Percentiles rank a stretch among this genome's conserved stretches.
Evolutionary conservation across 1,284 basidiomycete genomes (phyloP).

Genomic region (Sutorius eximius): DNA sequence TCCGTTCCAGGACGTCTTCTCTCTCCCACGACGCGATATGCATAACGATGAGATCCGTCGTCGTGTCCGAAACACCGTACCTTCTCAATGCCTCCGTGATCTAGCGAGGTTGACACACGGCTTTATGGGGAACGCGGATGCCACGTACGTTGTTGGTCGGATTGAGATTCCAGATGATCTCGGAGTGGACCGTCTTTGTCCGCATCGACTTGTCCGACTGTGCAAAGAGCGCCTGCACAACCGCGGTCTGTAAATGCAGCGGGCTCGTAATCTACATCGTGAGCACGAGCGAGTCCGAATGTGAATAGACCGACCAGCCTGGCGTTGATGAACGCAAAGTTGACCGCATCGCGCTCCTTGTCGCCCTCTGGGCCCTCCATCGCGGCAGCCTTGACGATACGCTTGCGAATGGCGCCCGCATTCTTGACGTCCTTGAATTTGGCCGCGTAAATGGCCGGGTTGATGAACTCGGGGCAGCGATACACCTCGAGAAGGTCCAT

Average conservation of each 20-base stretch:
- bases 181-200: conserved; percentile 83
- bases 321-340: conserved; percentile 89
- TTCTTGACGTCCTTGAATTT: conserved; percentile 72
- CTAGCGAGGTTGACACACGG: conserved; percentile 40
- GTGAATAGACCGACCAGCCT: conserved; percentile 43
- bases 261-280: conserved; percentile 64
- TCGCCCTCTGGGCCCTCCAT: conserved; percentile 62
- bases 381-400: conserved; percentile 70
- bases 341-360: conserved; percentile 68
- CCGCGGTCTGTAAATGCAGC: conserved; percentile 77
- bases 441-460: conserved; percentile 57
- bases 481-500: conserved; percentile 52
- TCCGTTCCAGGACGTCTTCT: conserved; percentile 45
- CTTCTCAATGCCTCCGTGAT: conserved; percentile 84
- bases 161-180: conserved; percentile 81
- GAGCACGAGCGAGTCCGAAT: not conserved
- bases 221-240: conserved; percentile 77
- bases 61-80: conserved; percentile 76
- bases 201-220: conserved; percentile 56
- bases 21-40: conserved; percentile 52
- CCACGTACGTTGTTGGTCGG: conserved; percentile 77
- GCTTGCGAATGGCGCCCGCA: conserved; percentile 55
- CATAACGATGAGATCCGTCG: conserved; percentile 73
- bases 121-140: not conserved
- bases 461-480: conserved; percentile 51